phyloP scores from a whole-genome alignment of 306 rosid genomes.

The Pyrus communis region DNA sequence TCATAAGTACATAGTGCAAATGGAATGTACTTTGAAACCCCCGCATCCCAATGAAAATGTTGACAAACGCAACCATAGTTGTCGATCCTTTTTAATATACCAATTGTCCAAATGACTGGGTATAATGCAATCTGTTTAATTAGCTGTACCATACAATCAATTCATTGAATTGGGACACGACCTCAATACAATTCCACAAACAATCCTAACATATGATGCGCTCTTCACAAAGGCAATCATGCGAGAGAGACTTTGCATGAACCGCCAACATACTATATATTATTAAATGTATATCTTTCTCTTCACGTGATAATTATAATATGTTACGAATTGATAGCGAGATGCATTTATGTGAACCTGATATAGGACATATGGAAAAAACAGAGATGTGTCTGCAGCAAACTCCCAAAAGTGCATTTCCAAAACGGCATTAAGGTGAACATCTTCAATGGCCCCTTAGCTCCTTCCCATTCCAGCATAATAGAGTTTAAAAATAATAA shows the following conservation, averaged over 20 bases:
- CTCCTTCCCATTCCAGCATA: no score
- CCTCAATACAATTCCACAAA: neutral
- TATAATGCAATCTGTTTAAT: slow-evolving; percentile 12
- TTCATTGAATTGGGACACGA: neutral
- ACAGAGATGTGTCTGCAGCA: slow-evolving; percentile 4
- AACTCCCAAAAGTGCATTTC: neutral
- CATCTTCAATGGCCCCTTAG: no score
- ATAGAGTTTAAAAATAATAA: no score
- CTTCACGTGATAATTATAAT: no score
- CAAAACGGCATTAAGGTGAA: no score
- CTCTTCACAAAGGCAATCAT: neutral
- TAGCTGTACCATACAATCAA: neutral
- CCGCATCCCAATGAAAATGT: slow-evolving; percentile 15
- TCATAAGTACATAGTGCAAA: slow-evolving; percentile 27
- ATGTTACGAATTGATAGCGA: no score
- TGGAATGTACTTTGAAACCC: slow-evolving; percentile 23
- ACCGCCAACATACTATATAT: neutral
- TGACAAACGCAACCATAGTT: slow-evolving; percentile 11
- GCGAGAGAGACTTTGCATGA: neutral
- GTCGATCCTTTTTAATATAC: neutral
- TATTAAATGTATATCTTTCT: no score
- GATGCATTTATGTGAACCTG: no score
- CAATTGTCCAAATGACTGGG: neutral
- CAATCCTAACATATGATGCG: neutral
- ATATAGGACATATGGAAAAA: neutral